Evolutionary conservation across 768 basidiomycete genomes (phyloP).

Genomic region (Leccinum disarticulatum): DNA sequence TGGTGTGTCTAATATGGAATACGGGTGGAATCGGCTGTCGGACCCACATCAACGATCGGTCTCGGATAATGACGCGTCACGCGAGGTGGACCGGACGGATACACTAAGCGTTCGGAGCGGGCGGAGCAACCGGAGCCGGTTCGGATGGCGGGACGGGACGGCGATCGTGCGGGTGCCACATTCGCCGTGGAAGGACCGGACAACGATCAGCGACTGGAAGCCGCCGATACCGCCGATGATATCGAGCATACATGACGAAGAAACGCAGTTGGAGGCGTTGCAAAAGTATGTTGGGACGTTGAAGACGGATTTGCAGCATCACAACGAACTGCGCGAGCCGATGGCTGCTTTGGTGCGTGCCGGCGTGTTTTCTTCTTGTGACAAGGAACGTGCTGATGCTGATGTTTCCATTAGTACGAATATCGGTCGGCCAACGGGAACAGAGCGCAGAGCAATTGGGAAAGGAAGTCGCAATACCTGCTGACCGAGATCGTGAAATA

Average conservation of each 20-base stretch:
- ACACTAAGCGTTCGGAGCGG: slow-evolving; percentile 73
- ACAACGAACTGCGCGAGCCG: slow-evolving; percentile 80
- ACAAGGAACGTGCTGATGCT: not conserved
- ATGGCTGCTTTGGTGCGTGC: slow-evolving; percentile 71
- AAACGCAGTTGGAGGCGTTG: slow-evolving; percentile 87
- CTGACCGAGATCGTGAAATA: slow-evolving; percentile 95
- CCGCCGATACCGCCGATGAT: slow-evolving; percentile 82
- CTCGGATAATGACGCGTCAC: slow-evolving; percentile 57
- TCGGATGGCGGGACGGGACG: slow-evolving; percentile 68
- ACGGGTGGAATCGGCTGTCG: slow-evolving; percentile 88
- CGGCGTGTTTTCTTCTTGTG: no score
- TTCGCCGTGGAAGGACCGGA: slow-evolving; percentile 77
- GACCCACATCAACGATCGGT: slow-evolving; percentile 55
- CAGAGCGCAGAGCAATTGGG: slow-evolving; percentile 90
- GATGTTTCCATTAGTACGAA: slow-evolving; percentile 50
- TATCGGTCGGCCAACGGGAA: slow-evolving; percentile 68
- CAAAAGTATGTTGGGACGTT: slow-evolving; percentile 75
- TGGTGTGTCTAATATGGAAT: slow-evolving; percentile 99
- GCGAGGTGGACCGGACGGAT: slow-evolving; percentile 55
- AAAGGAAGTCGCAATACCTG: slow-evolving; percentile 85
- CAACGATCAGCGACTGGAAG: slow-evolving; percentile 91
- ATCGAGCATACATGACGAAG: slow-evolving; percentile 86
- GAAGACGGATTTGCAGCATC: slow-evolving; percentile 76
- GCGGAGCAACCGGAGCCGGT: slow-evolving; percentile 71
- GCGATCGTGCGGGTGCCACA: slow-evolving; percentile 62